Evolutionary conservation across 139 green algal genomes (phyloP).

Genomic region (Gonium pectorale): DNA sequence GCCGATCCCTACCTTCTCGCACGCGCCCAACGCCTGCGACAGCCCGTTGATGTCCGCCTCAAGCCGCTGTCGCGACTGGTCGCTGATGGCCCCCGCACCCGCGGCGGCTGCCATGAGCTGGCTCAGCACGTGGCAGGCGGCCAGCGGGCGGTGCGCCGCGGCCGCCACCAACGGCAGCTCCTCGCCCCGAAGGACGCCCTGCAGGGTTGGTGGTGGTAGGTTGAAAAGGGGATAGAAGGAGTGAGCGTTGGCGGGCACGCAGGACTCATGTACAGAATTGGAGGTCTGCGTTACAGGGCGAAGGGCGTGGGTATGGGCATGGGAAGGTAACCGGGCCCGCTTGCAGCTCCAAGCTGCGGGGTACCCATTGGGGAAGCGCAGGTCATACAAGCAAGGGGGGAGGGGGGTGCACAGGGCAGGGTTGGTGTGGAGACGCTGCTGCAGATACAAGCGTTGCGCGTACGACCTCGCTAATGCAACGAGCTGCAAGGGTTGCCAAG

Average conservation of each 20-base stretch:
- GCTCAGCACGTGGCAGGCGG: constrained; percentile 34
- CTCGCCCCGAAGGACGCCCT: constrained; percentile 12
- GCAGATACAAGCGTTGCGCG: no score
- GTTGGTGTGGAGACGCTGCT: no score
- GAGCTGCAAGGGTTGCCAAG: not conserved
- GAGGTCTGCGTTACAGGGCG: no score
- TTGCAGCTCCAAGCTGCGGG: no score
- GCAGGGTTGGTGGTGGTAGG: no score
- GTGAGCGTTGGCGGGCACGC: no score
- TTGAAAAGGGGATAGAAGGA: no score
- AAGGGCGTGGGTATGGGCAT: no score
- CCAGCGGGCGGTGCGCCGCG: constrained; percentile 23
- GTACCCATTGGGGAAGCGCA: not conserved
- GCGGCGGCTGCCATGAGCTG: constrained; percentile 34
- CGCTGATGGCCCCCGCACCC: constrained; percentile 6
- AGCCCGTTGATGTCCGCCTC: constrained; percentile 43
- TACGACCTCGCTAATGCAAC: not conserved
- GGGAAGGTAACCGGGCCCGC: no score
- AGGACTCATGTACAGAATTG: no score
- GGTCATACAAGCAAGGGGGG: no score
- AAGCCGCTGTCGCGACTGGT: constrained; percentile 8
- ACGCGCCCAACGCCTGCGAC: constrained; percentile 43
- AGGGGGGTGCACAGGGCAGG: no score
- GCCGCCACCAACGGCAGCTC: constrained; percentile 30
- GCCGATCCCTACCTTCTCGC: constrained; percentile 40